These are phyloP conservation scores for Xerophyta viscosa DNA, from an alignment of 106 monocot genomes.

Conservation along the genomic window DNA sequence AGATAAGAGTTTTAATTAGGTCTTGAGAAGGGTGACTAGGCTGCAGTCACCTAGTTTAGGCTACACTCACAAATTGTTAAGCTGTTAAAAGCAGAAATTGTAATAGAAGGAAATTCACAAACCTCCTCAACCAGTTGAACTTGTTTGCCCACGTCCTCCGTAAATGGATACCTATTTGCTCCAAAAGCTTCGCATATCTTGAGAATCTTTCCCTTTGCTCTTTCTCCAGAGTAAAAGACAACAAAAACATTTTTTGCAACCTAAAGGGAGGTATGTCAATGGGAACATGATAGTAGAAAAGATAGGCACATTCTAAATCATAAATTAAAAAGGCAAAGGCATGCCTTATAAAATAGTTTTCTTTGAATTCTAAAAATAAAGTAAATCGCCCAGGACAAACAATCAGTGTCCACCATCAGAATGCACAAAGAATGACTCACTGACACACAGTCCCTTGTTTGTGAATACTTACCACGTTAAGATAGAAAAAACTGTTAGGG, in stretches of 20 bases:
- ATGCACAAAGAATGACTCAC: too few species aligned
- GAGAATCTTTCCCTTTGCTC: conserved; percentile 89
- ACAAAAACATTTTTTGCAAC: conserved; percentile 91
- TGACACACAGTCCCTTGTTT: too few species aligned
- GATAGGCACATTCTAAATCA: neutral
- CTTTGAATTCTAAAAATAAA: too few species aligned
- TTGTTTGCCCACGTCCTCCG: conserved; percentile 79
- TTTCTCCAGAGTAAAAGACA: conserved; percentile 92
- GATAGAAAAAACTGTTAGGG: too few species aligned
- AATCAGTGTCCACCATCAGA: too few species aligned
- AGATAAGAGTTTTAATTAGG: too few species aligned
- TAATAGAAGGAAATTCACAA: neutral
- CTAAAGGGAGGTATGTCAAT: conserved; percentile 19
- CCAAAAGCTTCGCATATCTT: conserved; percentile 99
- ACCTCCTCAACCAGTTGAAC: conserved; percentile 76
- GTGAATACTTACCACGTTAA: too few species aligned
- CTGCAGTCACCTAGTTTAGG: neutral
- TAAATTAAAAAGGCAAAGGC: too few species aligned
- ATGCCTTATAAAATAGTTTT: too few species aligned
- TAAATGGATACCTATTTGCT: conserved; percentile 89
- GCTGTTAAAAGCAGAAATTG: neutral
- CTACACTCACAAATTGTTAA: neutral
- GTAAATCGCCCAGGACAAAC: too few species aligned
- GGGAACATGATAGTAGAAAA: neutral
- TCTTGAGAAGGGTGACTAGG: too few species aligned